Conservation (phyloP, 2,329 filamentous ascomycete species). For the Penicillium sp. region DNA sequence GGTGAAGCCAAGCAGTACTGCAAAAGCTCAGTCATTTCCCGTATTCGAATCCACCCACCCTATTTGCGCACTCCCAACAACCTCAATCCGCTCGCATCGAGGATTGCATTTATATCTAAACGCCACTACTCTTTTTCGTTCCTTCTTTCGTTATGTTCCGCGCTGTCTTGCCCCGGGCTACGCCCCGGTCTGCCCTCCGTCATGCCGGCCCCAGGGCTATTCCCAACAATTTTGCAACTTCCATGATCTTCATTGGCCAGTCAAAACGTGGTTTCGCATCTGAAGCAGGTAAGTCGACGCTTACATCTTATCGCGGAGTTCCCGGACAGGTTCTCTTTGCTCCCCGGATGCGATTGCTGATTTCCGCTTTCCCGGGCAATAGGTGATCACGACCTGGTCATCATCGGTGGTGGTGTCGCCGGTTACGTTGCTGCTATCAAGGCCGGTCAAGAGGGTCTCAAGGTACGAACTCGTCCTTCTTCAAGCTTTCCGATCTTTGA, state of each 20-base stretch:
- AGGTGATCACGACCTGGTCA: conserved; percentile 95
- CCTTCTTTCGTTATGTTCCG: conserved; percentile 49
- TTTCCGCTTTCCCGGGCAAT: conserved; percentile 19
- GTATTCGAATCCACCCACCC: conserved; percentile 15
- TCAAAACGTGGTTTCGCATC: conserved; percentile 57
- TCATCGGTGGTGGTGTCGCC: conserved; percentile 96
- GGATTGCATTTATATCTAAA: conserved; percentile 27
- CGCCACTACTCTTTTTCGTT: conserved; percentile 23
- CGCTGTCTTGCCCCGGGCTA: conserved; percentile 49
- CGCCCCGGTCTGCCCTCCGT: conserved; percentile 44
- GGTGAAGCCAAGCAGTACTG: conserved; percentile 22
- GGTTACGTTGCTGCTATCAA: conserved; percentile 99
- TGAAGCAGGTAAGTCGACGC: conserved; percentile 41
- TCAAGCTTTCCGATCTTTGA: background rate
- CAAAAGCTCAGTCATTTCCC: conserved; percentile 25
- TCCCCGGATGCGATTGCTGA: conserved; percentile 22
- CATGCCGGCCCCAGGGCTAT: conserved; percentile 34
- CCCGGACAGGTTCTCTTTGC: conserved; percentile 10
- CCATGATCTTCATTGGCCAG: conserved; percentile 44
- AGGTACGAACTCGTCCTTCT: conserved; percentile 58
- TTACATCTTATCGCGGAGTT: background rate
- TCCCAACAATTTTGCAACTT: conserved; percentile 35
- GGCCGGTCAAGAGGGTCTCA: conserved; percentile 93
- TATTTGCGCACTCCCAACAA: conserved; percentile 15
- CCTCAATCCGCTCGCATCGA: conserved; percentile 21